Conservation (phyloP, 2,329 filamentous ascomycete species). For the Ceratocystis lukuohia region DNA sequence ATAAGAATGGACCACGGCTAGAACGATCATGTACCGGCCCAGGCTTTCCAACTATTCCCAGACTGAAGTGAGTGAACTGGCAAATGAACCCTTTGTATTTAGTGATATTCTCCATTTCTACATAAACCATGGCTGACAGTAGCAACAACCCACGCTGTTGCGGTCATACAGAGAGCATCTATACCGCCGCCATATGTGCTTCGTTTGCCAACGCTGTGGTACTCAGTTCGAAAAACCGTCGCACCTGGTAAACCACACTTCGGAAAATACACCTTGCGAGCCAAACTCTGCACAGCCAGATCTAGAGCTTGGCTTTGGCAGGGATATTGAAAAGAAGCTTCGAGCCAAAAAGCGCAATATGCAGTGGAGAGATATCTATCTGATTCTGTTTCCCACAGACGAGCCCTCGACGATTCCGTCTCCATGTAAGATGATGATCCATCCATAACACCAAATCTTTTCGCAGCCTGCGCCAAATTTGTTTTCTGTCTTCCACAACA, state of each 20-base stretch:
- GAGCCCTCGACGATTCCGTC: conserved; percentile 10
- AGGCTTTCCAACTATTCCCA: conserved; percentile 17
- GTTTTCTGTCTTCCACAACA: not conserved
- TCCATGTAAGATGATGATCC: conserved; percentile 12
- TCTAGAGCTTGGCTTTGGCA: conserved; percentile 15
- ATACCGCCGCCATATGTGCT: conserved; percentile 18
- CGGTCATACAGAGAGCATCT: conserved; percentile 14
- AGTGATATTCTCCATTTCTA: not conserved
- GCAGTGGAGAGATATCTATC: conserved; percentile 17
- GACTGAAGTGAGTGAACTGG: conserved; percentile 12
- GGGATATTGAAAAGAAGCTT: conserved; percentile 9
- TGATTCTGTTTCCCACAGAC: conserved; percentile 15
- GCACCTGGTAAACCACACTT: not conserved
- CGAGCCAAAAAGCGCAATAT: conserved; percentile 17
- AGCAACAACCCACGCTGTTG: not conserved
- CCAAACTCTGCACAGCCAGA: not conserved
- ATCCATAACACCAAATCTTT: not conserved
- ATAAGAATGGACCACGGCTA: conserved; percentile 13
- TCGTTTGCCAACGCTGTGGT: conserved; percentile 8
- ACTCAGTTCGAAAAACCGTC: conserved; percentile 7
- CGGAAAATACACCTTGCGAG: not conserved
- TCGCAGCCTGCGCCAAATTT: not conserved
- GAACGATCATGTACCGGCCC: conserved; percentile 16
- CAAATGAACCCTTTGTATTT: not conserved
- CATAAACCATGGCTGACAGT: not conserved